Evolutionary conservation across 169 alveolate species (phyloP).

Genomic region (Eimeria nieschulzi): DNA sequence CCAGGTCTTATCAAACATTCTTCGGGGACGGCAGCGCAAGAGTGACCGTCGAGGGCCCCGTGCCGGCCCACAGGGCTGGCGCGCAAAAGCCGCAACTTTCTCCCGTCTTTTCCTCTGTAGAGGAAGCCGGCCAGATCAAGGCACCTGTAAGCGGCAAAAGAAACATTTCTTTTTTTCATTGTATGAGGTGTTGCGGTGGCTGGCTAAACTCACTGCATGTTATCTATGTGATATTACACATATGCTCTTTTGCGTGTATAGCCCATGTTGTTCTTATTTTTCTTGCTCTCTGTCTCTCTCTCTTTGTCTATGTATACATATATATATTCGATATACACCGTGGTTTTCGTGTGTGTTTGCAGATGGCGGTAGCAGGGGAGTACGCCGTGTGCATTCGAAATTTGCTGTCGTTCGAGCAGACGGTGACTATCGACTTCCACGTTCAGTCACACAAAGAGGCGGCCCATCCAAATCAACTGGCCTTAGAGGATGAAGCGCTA

Average conservation of each 20-base stretch:
- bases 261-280: background rate
- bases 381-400: constrained; percentile 28
- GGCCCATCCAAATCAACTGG: background rate
- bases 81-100: background rate
- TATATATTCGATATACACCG: background rate
- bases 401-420: constrained; percentile 10
- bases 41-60: constrained; percentile 63
- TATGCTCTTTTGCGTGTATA: background rate
- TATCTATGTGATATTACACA: background rate
- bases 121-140: background rate
- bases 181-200: background rate
- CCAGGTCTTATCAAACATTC: constrained; percentile 56
- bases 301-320: background rate
- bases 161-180: background rate
- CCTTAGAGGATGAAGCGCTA: background rate
- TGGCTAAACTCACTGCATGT: background rate
- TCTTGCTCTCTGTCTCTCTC: background rate
- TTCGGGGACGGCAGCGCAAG: constrained; percentile 29
- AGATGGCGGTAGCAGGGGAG: constrained; percentile 16
- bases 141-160: background rate
- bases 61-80: constrained; percentile 1
- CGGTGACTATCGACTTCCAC: constrained; percentile 58
- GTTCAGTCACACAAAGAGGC: background rate
- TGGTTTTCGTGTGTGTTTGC: background rate
- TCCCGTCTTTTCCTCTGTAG: constrained; percentile 4